Percentiles rank a stretch among this genome's conserved stretches.
phyloP scores from a whole-genome alignment of 1,139 yeast genomes.

The Eremothecium sinecaudum region DNA sequence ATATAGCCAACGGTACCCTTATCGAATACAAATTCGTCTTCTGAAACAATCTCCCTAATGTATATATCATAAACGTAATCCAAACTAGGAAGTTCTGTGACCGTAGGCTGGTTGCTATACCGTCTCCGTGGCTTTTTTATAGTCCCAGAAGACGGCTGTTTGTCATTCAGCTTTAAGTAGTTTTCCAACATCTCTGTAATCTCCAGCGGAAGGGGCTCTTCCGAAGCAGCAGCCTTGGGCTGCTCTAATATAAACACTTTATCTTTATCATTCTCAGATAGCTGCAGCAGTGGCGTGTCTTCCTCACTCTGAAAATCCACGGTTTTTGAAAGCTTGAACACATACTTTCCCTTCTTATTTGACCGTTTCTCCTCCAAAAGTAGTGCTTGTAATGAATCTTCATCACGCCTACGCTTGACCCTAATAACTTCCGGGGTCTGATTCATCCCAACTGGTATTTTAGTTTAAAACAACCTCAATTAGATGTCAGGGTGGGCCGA shows the following conservation, averaged over 20 bases:
- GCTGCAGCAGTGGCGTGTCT: constrained; percentile 23
- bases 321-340: constrained; percentile 31
- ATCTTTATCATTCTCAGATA: constrained; percentile 19
- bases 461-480: too few relatives aligned
- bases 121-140: constrained; percentile 23
- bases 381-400: constrained; percentile 80
- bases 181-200: constrained; percentile 60
- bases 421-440: constrained; percentile 52
- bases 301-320: constrained; percentile 20
- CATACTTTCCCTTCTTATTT: constrained; percentile 27
- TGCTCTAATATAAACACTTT: constrained; percentile 28
- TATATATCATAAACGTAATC: constrained; percentile 91
- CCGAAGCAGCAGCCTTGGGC: constrained; percentile 31
- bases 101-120: constrained; percentile 16
- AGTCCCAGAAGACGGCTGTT: constrained; percentile 8
- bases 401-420: constrained; percentile 75
- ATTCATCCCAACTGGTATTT: constrained; percentile 35
- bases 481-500: too few relatives aligned
- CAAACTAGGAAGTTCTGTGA: constrained; percentile 32
- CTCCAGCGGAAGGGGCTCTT: constrained; percentile 47
- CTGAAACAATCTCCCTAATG: constrained; percentile 45
- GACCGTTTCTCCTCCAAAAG: constrained; percentile 37
- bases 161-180: constrained; percentile 36
- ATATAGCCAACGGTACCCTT: constrained; percentile 50
- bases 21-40: constrained; percentile 38